These are phyloP conservation scores for Colletotrichum truncatum DNA, from an alignment of 2,329 filamentous ascomycete species.

Conservation along the genomic window DNA sequence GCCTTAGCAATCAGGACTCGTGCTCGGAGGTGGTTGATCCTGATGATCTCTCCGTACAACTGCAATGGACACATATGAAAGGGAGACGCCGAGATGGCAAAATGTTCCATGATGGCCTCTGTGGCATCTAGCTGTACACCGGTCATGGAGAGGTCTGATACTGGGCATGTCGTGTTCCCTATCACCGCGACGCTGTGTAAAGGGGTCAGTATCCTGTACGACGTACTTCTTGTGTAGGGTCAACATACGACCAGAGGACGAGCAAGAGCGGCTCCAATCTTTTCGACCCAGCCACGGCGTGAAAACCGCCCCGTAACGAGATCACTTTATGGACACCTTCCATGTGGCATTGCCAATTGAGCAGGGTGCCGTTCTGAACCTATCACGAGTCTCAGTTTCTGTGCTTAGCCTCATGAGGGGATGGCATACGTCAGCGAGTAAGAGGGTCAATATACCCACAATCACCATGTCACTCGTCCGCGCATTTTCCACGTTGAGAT, in stretches of 20 bases:
- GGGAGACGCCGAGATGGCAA: conserved; percentile 23
- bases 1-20: conserved; percentile 28
- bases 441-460: conserved; percentile 41
- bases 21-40: conserved; percentile 45
- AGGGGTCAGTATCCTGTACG: conserved; percentile 20
- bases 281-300: conserved; percentile 14
- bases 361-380: conserved; percentile 43
- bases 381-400: conserved; percentile 15
- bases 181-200: conserved; percentile 41
- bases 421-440: conserved; percentile 43
- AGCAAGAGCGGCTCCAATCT: conserved; percentile 36
- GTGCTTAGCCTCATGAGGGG: background rate
- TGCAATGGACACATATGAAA: conserved; percentile 42
- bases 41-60: conserved; percentile 43
- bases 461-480: conserved; percentile 38
- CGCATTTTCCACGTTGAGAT: conserved; percentile 34
- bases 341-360: conserved; percentile 45
- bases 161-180: conserved; percentile 46
- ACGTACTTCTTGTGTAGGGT: background rate
- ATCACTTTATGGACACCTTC: conserved; percentile 43
- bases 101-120: conserved; percentile 36
- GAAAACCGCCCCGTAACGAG: conserved; percentile 42
- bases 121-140: conserved; percentile 36
- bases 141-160: conserved; percentile 39
- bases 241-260: conserved; percentile 37